Conservation (phyloP, 306 rosid genomes). For the Lablab purpureus region DNA sequence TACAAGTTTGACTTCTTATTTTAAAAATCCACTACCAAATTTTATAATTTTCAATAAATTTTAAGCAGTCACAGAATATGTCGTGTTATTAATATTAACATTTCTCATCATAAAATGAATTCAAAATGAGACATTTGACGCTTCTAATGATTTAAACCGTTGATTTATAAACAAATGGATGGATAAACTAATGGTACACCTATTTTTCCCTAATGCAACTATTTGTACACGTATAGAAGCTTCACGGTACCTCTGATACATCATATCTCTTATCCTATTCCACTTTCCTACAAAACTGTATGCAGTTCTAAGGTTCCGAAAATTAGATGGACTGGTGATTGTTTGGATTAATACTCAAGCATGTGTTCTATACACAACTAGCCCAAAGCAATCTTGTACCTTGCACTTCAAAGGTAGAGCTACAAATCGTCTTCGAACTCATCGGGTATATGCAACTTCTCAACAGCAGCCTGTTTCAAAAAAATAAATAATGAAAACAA, state of each 20-base stretch:
- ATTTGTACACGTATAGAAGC: conserved; percentile 43
- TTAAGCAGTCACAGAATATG: not conserved
- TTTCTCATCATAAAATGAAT: not conserved
- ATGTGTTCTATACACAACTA: conserved; percentile 46
- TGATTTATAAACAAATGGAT: conserved; percentile 35
- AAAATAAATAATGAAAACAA: conserved; percentile 9
- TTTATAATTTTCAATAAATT: not conserved
- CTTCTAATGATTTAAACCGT: not conserved
- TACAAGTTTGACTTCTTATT: no score
- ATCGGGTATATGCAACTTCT: conserved; percentile 91
- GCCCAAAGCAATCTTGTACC: conserved; percentile 53
- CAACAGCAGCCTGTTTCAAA: conserved; percentile 76
- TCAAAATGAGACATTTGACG: not conserved
- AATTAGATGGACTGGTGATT: conserved; percentile 37
- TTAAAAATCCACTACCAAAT: no score
- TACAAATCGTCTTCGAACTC: conserved; percentile 81
- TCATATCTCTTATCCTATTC: conserved; percentile 46
- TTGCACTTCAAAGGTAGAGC: conserved; percentile 38
- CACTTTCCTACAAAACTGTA: conserved; percentile 63
- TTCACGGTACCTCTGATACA: conserved; percentile 37
- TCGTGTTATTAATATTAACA: not conserved
- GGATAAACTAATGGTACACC: conserved; percentile 46
- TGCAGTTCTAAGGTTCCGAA: conserved; percentile 41
- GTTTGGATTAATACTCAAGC: conserved; percentile 39
- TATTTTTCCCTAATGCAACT: conserved; percentile 32